phyloP scores from a whole-genome alignment of 2,329 filamentous ascomycete species.

The Grosmannia serpens region DNA sequence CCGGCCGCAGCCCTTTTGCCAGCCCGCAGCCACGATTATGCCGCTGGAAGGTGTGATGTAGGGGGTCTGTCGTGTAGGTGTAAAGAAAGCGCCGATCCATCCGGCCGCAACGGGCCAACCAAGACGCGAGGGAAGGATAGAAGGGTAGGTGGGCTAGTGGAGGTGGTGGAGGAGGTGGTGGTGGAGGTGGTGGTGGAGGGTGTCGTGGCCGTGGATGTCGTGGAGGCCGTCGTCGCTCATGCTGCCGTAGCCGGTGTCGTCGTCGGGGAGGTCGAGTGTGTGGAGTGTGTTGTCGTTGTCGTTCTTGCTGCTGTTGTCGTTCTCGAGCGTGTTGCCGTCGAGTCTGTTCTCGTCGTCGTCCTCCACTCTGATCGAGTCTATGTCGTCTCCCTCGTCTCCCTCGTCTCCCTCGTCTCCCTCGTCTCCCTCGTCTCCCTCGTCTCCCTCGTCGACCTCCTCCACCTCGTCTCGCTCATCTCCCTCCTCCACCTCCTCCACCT shows the following conservation, averaged over 20 bases:
- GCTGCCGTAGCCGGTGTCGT: conserved; percentile 41
- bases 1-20: neutral
- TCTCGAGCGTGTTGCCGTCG: conserved; percentile 23
- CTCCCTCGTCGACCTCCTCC: too few relatives aligned
- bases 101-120: neutral
- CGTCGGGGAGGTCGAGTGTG: neutral
- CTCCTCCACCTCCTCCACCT: neutral
- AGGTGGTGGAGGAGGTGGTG: too few relatives aligned
- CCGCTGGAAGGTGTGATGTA: neutral
- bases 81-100: too few relatives aligned
- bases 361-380: too few relatives aligned
- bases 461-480: conserved; percentile 35
- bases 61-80: neutral
- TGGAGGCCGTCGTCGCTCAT: conserved; percentile 34
- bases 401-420: conserved; percentile 33
- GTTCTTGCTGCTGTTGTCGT: conserved; percentile 37
- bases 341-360: too few relatives aligned
- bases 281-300: conserved; percentile 7
- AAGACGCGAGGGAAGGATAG: neutral
- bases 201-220: too few relatives aligned
- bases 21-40: neutral
- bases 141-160: too few relatives aligned
- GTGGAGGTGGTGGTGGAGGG: too few relatives aligned
- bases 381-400: too few relatives aligned
- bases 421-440: neutral